Percentiles rank a stretch among this genome's conserved stretches.
Conservation (phyloP, 2,329 filamentous ascomycete species). For the Alternaria infectoria region DNA sequence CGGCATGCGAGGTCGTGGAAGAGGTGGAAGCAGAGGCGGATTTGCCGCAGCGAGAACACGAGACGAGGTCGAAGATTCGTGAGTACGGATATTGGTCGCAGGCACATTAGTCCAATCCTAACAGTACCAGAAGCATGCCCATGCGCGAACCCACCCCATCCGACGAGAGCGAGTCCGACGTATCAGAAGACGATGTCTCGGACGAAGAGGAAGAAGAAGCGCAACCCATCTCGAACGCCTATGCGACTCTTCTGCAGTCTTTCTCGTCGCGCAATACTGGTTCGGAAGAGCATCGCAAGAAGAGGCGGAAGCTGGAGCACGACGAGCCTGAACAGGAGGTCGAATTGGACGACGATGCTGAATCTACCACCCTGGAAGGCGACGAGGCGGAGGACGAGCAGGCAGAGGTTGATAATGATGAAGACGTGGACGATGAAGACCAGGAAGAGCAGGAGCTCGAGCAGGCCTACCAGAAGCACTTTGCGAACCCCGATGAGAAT, state of each 20-base stretch:
- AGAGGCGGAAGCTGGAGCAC: slow-evolving; percentile 59
- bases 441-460: slow-evolving; percentile 23
- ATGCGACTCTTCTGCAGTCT: slow-evolving; percentile 63
- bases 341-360: slow-evolving; percentile 15
- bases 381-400: slow-evolving; percentile 11
- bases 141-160: slow-evolving; percentile 27
- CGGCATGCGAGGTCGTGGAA: slow-evolving; percentile 8
- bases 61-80: slow-evolving; percentile 40
- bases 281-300: slow-evolving; percentile 55
- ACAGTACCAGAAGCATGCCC: slow-evolving; percentile 16
- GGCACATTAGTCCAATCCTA: slow-evolving; percentile 10
- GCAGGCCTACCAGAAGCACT: slow-evolving; percentile 84
- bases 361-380: neutral
- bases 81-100: slow-evolving; percentile 26
- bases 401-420: slow-evolving; percentile 10
- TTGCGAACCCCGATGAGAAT: slow-evolving; percentile 70
- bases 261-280: slow-evolving; percentile 48
- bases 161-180: slow-evolving; percentile 23
- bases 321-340: neutral
- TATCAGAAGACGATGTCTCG: slow-evolving; percentile 27
- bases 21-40: slow-evolving; percentile 30
- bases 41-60: slow-evolving; percentile 37
- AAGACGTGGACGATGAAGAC: slow-evolving; percentile 48
- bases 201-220: slow-evolving; percentile 33
- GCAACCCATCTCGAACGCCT: slow-evolving; percentile 52